Base-by-base conservation (phyloP, 495 filamentous ascomycete species). In the Aspergillus affinis region DNA sequence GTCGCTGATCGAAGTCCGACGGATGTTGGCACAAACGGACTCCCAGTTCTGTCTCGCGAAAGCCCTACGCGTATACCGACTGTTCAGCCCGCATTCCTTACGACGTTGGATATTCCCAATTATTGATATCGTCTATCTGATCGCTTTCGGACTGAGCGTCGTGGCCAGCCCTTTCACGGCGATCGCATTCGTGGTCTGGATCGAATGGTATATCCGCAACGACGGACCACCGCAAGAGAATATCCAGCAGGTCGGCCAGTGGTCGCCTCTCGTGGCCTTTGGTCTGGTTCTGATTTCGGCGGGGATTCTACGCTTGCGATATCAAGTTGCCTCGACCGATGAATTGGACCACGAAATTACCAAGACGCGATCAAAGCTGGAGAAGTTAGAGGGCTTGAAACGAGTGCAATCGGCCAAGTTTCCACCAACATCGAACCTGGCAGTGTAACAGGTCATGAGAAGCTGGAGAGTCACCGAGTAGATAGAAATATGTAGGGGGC, bases 231-330 rank as follows among this genome's bases (percentile, higher is more conserved):
- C 62, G 6, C 65, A 69, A 48, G 71, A 73, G 52, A 63, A 57
- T 36, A 69, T 69, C 3, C 63, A 65, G 10, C 71, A 75, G 48
- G 72, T 75, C 13, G 72, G 72, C 3, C 72, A 75, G 47, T 75
- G 72, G 72, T 57, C 65, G 2, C 70, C 67, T n/a, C 45, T 72
- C 7, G 65, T 67, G 5, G 65, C 67, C 13, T 63, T 73, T 23
- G 69, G 53, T 5, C 55, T 75, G 7, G 54, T 75, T 8, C 30
- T 73, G 10, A 46, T 72, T 7, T 75, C 72, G 3, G 71, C 72
- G 0, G 69, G 19, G 0, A 63, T 75, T 21, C 19, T 72, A 17
- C 68, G 63, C 12, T 57, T 75, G 8, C 72, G 69, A 29, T 68
- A 71, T 53, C 54, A 61, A 26, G 44, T 75, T 6, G 71, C 72